These are phyloP conservation scores for Penicillium cinerascens DNA, from an alignment of 495 filamentous ascomycete species.

Conservation along the genomic window DNA sequence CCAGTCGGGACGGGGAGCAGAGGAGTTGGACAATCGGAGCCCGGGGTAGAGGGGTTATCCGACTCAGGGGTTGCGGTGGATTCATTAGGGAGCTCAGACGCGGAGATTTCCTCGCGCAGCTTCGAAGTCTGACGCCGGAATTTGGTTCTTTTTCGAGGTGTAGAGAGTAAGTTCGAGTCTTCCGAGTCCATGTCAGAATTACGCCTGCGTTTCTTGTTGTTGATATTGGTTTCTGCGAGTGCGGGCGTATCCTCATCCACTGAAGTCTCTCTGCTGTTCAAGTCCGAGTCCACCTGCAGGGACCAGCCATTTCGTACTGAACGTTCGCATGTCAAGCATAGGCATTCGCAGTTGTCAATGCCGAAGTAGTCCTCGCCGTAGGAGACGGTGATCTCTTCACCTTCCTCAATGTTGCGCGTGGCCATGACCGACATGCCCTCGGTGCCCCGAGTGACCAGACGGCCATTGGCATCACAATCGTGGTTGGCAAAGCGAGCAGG, in stretches of 20 bases:
- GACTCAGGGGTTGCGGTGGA: constrained; percentile 15
- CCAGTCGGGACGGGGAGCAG: background rate
- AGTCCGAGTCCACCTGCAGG: constrained; percentile 35
- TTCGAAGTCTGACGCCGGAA: constrained; percentile 41
- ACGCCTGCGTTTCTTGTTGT: constrained; percentile 43
- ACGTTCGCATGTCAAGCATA: constrained; percentile 86
- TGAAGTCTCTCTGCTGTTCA: constrained; percentile 32
- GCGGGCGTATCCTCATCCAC: constrained; percentile 24
- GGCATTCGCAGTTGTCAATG: constrained; percentile 88
- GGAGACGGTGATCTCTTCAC: constrained; percentile 92
- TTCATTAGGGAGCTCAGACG: constrained; percentile 26
- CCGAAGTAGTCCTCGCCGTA: constrained; percentile 98
- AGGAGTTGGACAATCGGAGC: constrained; percentile 4
- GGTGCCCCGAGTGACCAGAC: constrained; percentile 72
- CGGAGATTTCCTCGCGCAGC: constrained; percentile 37
- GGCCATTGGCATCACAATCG: constrained; percentile 91
- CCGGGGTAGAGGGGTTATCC: constrained; percentile 12
- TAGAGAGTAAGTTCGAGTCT: constrained; percentile 23
- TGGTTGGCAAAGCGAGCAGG: constrained; percentile 97
- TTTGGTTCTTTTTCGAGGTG: constrained; percentile 37
- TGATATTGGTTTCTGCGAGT: constrained; percentile 8
- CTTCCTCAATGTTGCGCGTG: constrained; percentile 71
- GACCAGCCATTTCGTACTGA: constrained; percentile 77
- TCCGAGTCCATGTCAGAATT: constrained; percentile 37
- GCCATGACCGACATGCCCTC: constrained; percentile 88